Evolutionary conservation across 163 green algal genomes (phyloP), one percentile per base, ranked within the genome.

Genomic region (Chlamydomonas reinhardtii): DNA sequence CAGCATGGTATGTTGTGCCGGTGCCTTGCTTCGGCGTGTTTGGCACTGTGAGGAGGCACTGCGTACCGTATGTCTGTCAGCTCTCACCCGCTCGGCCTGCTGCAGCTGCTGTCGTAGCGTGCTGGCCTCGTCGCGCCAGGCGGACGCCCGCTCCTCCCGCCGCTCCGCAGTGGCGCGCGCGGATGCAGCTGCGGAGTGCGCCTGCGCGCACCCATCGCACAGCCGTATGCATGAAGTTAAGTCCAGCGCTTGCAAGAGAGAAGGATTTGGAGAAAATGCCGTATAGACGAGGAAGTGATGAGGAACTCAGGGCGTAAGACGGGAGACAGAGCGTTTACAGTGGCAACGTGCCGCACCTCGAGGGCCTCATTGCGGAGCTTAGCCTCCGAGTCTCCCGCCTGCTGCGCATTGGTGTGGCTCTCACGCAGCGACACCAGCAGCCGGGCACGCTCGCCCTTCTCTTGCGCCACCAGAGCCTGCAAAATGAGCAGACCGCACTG

Each of bases 361-460:
- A 91, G 74, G 34, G 76, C 34, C 86, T 91, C 80, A 4, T 4
- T 71, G 35, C 74, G 37, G 19, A 88, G 82, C 34, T 24, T n/a
- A n/a, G 34, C 73, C 25, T 72, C 61, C 2, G 14, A 27, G 61
- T 84, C 15, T 14, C n/a, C 37, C 22, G 31, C 68, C 61, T 81
- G 82, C 31, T 61, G 37, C 29, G 82, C 35, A 19, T 27, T 75
- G 61, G 6, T 82, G 19, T 82, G 71, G 72, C 72, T 87, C 35
- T 90, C 89, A 0, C 89, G 75, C 76, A 92, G 69, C 3, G 74
- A 78, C 22, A 68, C 69, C 76, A 91, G 64, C 76, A 91, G 72
- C 52, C 85, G 80, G 0, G 85, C 82, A 1, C 89, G 82, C 82
- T 92, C 89, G 16, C 76, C 82, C 59, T 88, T 82, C 85, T 92